Evolutionary conservation across 768 basidiomycete species (phyloP).

Genomic region (Lentinula raphanica): DNA sequence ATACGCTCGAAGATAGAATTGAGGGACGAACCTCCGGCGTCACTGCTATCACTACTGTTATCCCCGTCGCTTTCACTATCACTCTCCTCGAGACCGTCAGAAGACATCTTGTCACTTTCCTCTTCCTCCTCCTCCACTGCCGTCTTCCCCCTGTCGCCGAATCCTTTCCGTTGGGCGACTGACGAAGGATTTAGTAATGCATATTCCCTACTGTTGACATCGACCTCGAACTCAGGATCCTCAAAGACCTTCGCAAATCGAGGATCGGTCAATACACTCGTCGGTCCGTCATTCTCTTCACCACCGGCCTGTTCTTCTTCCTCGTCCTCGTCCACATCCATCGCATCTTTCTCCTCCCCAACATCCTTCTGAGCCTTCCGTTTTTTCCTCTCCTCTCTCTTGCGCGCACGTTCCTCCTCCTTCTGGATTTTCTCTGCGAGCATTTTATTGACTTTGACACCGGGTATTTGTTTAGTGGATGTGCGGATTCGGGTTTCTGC

Average conservation of each 20-base stretch:
- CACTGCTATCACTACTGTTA: conserved; percentile 45
- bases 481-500: conserved; percentile 89
- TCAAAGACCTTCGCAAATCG: conserved; percentile 90
- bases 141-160: conserved; percentile 48
- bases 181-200: conserved; percentile 90
- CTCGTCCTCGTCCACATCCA: conserved; percentile 28
- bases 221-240: conserved; percentile 88
- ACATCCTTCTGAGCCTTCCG: conserved; percentile 34
- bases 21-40: conserved; percentile 44
- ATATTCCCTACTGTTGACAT: conserved; percentile 83
- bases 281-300: conserved; percentile 20
- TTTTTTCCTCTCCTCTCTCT: conserved; percentile 51
- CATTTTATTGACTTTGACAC: conserved; percentile 70
- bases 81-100: conserved; percentile 44
- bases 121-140: conserved; percentile 89
- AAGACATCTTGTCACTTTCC: conserved; percentile 69
- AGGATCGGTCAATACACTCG: conserved; percentile 71
- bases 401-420: conserved; percentile 57
- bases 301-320: conserved; percentile 19
- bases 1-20: neutral
- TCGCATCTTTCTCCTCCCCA: conserved; percentile 28
- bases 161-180: conserved; percentile 40
- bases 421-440: conserved; percentile 80
- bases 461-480: conserved; percentile 52
- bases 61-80: conserved; percentile 42